Evolutionary conservation across 2,329 filamentous ascomycete genomes (phyloP), one percentile per base, ranked within the genome.

Genomic region (Stagonosporopsis cucurbitacearum): DNA sequence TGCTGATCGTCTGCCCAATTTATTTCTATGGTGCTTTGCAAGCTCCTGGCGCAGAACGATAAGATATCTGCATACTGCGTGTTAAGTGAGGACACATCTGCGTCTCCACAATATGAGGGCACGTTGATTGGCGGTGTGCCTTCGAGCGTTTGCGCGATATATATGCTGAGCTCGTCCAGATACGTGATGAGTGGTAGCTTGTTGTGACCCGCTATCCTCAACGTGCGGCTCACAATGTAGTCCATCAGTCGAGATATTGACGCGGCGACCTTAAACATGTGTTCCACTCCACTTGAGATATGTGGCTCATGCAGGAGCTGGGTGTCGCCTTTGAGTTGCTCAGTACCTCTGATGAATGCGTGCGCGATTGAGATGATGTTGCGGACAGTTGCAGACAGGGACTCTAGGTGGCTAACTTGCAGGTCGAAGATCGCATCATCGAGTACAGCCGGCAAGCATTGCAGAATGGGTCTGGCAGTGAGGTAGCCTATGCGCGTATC

Each of bases 401-500:
- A 81, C 6, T 63, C 53, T 2, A 66, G 25, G 51, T 82, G 75
- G 12, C 71, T 72, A 13, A 81, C 64, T 28, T 81, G 74, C 2
- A 85, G 59, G 40, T 79, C 75, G 58, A 79, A 78, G 1, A 82
- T 62, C 45, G 84, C 57, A 7, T 78, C 74, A 4, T 75, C 63
- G 6, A 84, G 72, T 0, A 80, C 75, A 6, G 71, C 67, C 0
- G 70, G 70, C 13, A 79, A 73, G 2, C 82, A 80, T 44, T 81
- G 73, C 23, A 87, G 65, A 6, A 87, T 75, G 0, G 86, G 85
- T 17, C 75, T 63, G 5, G 79, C 78, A 4, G 86, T 69, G 17
- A 86, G 75, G 79, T 83, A 85, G 2, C 80, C 80, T 22, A 74
- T 73, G 3, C 74, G 61, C 13, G 77, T 79, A 13, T 65, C 71